Conservation (phyloP, 495 filamentous ascomycete species). For the Hypomontagnella monticulosa region DNA sequence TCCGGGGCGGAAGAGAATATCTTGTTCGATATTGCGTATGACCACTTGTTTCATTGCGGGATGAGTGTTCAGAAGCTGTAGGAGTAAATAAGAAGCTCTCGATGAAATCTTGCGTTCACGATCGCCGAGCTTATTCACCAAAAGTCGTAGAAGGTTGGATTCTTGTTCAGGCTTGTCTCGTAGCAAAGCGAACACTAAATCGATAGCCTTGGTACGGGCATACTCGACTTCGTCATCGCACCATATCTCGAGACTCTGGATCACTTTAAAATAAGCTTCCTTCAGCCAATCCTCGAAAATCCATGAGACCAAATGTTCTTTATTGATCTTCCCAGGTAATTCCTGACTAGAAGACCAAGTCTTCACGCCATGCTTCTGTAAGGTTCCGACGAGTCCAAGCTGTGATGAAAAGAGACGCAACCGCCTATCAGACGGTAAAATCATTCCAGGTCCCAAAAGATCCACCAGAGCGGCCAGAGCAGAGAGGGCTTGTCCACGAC, state of each 20-base stretch:
- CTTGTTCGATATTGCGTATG: constrained; percentile 82
- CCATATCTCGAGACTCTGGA: constrained; percentile 89
- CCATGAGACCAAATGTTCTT: constrained; percentile 85
- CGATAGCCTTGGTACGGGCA: constrained; percentile 82
- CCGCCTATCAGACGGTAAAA: constrained; percentile 84
- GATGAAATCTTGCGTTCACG: constrained; percentile 94
- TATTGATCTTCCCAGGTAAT: constrained; percentile 74
- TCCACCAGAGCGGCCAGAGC: constrained; percentile 92
- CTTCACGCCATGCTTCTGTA: constrained; percentile 63
- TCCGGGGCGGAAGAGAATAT: constrained; percentile 85
- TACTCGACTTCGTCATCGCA: constrained; percentile 94
- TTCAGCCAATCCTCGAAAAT: constrained; percentile 96
- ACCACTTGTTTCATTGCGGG: constrained; percentile 92
- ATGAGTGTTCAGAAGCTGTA: constrained; percentile 89
- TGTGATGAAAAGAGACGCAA: constrained; percentile 82
- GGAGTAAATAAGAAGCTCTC: constrained; percentile 84
- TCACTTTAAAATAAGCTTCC: constrained; percentile 85
- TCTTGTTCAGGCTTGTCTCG: constrained; percentile 98
- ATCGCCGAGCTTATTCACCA: constrained; percentile 97
- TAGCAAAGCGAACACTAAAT: constrained; percentile 87
- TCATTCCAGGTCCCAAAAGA: constrained; percentile 85
- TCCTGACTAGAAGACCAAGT: constrained; percentile 72
- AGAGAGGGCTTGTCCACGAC: constrained; percentile 90
- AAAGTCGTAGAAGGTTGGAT: constrained; percentile 85
- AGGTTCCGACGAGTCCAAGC: constrained; percentile 73